A percentile compares a stretch with the other conserved stretches of the same genome.
These are phyloP conservation scores for Agaricus bisporus DNA, from an alignment of 768 basidiomycete genomes.

Conservation along the genomic window DNA sequence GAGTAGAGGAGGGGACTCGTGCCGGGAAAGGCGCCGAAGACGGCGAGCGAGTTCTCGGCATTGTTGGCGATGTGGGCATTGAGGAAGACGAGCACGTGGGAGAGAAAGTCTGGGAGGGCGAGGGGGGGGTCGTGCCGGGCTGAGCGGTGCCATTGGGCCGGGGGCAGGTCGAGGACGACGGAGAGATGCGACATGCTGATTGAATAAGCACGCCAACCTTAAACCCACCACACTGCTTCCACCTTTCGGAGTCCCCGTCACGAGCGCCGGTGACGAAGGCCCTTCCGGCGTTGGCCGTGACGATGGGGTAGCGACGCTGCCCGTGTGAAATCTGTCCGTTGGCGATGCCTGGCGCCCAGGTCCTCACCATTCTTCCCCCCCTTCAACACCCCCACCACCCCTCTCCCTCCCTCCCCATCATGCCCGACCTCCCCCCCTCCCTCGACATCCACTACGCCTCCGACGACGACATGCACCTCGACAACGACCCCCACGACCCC, in stretches of 20 bases:
- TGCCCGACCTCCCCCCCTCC: slow-evolving; percentile 27
- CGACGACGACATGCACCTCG: slow-evolving; percentile 67
- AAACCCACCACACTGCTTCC: slow-evolving; percentile 7
- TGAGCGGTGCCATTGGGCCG: slow-evolving; percentile 79
- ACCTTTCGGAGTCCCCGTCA: slow-evolving; percentile 41
- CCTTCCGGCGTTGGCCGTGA: slow-evolving; percentile 55
- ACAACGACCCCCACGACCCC: slow-evolving; percentile 54
- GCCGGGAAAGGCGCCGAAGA: slow-evolving; percentile 84
- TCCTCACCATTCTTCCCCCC: slow-evolving; percentile 35
- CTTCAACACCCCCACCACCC: slow-evolving; percentile 17
- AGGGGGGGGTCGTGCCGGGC: slow-evolving; percentile 51
- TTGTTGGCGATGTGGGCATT: slow-evolving; percentile 89
- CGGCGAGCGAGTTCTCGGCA: slow-evolving; percentile 89
- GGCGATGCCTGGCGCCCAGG: slow-evolving; percentile 48
- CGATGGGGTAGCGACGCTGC: slow-evolving; percentile 50
- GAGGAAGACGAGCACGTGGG: slow-evolving; percentile 83
- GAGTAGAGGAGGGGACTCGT: slow-evolving; percentile 84
- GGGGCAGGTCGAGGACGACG: slow-evolving; percentile 81
- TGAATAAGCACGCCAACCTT: slow-evolving; percentile 10
- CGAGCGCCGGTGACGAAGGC: slow-evolving; percentile 51
- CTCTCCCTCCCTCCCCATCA: slow-evolving; percentile 19
- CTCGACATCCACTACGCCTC: slow-evolving; percentile 57
- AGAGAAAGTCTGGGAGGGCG: slow-evolving; percentile 66
- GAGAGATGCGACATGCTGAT: slow-evolving; percentile 49
- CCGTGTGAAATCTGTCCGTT: slow-evolving; percentile 52